Evolutionary conservation across 805 yeast species (phyloP).

Genomic region (Saccharomycopsis vini): DNA sequence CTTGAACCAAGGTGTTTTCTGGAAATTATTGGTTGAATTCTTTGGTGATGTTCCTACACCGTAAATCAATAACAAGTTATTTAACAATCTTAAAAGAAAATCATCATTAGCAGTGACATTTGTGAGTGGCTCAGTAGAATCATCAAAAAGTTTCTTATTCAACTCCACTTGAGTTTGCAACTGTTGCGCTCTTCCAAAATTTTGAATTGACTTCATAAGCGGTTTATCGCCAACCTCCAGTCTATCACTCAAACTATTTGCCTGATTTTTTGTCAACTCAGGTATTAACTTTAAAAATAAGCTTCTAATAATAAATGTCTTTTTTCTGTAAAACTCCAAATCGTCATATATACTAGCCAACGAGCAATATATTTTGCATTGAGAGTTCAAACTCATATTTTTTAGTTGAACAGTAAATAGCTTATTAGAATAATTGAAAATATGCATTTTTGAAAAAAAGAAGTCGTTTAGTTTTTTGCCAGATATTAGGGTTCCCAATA

Average conservation of each 20-base stretch:
- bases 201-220: slow-evolving; percentile 7
- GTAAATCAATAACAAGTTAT: slow-evolving; percentile 42
- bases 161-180: slow-evolving; percentile 18
- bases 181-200: slow-evolving; percentile 16
- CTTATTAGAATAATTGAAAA: slow-evolving; percentile 40
- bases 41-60: slow-evolving; percentile 39
- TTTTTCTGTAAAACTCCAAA: slow-evolving; percentile 56
- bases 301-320: slow-evolving; percentile 60
- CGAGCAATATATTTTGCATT: slow-evolving; percentile 54
- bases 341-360: slow-evolving; percentile 56
- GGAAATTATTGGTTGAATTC: slow-evolving; percentile 21
- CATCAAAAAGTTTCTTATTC: slow-evolving; percentile 12
- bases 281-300: slow-evolving; percentile 46
- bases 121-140: background rate
- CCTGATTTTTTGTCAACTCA: slow-evolving; percentile 24
- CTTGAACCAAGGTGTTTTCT: slow-evolving; percentile 41
- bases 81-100: slow-evolving; percentile 30
- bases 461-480: slow-evolving; percentile 14
- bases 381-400: slow-evolving; percentile 41
- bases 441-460: slow-evolving; percentile 31
- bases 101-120: slow-evolving; percentile 4
- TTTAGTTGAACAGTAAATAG: slow-evolving; percentile 37
- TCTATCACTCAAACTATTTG: slow-evolving; percentile 10
- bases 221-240: slow-evolving; percentile 14
- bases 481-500: slow-evolving; percentile 30